Evolutionary conservation across 208 protist species (phyloP).

Genomic region (Vickermania spadyakhi): DNA sequence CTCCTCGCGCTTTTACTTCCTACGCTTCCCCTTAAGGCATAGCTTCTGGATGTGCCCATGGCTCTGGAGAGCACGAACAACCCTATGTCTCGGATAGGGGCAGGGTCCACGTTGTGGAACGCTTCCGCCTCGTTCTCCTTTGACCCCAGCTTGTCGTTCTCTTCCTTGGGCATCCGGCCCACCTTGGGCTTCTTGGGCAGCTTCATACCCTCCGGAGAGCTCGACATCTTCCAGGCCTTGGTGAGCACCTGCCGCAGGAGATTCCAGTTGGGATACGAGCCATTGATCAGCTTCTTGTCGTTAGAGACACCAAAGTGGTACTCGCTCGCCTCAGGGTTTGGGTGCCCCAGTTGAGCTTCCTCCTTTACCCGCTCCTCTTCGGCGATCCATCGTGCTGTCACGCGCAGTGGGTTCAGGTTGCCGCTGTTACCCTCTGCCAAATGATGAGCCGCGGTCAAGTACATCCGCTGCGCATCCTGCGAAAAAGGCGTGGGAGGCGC

Average conservation of each 20-base stretch:
- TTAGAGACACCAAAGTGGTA: not conserved
- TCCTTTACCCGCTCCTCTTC: not conserved
- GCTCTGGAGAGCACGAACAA: not conserved
- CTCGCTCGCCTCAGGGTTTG: not conserved
- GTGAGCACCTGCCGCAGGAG: not conserved
- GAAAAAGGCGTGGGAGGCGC: conserved; percentile 1
- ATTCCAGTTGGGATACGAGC: not conserved
- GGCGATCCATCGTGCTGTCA: not conserved
- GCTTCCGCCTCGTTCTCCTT: not conserved
- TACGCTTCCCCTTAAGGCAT: not conserved
- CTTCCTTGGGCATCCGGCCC: not conserved
- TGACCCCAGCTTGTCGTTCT: not conserved
- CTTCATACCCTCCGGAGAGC: not conserved
- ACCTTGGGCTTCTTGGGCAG: not conserved
- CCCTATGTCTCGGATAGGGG: not conserved
- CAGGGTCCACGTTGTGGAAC: not conserved
- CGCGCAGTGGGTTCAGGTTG: not conserved
- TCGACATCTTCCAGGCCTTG: not conserved
- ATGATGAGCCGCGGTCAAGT: not conserved
- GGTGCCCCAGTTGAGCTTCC: not conserved
- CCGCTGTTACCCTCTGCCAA: not conserved
- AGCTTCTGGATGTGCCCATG: not conserved
- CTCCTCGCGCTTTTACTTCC: not conserved
- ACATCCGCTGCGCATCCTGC: conserved; percentile 8
- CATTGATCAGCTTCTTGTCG: not conserved